Evolutionary conservation across 768 basidiomycete species (phyloP).

Genomic region (Leccinum olivaceopallidum): DNA sequence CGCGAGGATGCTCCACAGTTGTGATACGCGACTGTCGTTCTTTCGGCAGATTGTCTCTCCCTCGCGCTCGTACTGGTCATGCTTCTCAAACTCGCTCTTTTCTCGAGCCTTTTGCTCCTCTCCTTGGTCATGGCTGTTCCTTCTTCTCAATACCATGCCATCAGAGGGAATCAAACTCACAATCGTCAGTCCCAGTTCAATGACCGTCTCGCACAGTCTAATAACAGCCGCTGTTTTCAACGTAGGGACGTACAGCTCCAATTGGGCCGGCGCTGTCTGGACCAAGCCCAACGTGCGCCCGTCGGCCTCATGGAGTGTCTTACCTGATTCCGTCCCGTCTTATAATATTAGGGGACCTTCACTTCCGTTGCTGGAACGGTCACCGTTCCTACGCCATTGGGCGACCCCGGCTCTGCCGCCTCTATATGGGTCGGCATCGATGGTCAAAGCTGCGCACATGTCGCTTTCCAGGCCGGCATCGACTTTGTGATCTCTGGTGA

Average conservation of each 20-base stretch:
- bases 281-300: background rate
- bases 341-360: conserved; percentile 8
- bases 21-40: background rate
- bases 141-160: background rate
- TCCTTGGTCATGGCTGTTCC: conserved; percentile 1
- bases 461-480: conserved; percentile 6
- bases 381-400: background rate
- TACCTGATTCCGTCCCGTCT: background rate
- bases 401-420: background rate
- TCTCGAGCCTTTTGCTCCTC: background rate
- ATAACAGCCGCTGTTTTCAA: background rate
- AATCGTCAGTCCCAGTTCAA: background rate
- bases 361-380: conserved; percentile 2
- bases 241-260: background rate
- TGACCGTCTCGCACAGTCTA: background rate
- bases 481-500: background rate
- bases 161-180: background rate
- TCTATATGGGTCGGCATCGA: conserved; percentile 12
- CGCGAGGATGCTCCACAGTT: background rate
- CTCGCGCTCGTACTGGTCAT: background rate
- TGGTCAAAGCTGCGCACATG: background rate
- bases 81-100: background rate
- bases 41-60: background rate
- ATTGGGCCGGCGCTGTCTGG: conserved; percentile 4
- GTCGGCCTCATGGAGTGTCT: background rate